These are phyloP conservation scores for Lolium rigidum DNA, from an alignment of 176 grass and related monocot species.

Conservation along the genomic window DNA sequence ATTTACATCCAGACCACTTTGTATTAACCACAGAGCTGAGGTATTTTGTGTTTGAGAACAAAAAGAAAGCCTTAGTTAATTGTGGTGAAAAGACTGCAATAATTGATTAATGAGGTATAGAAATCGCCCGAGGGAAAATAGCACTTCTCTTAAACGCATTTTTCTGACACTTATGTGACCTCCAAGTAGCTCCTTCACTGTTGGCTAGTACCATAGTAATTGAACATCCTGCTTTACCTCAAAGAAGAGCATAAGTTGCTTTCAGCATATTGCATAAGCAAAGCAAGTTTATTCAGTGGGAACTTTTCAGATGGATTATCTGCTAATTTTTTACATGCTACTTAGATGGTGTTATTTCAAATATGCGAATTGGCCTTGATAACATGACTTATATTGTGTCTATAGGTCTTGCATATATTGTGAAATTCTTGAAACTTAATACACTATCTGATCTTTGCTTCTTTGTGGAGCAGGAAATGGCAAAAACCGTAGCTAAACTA, in stretches of 20 bases:
- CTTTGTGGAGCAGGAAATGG: slow-evolving; percentile 68
- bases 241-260: slow-evolving; percentile 10
- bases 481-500: slow-evolving; percentile 87
- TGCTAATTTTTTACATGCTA: not conserved
- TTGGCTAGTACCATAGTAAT: not conserved
- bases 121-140: not conserved
- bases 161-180: slow-evolving; percentile 16
- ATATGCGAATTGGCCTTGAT: slow-evolving; percentile 3
- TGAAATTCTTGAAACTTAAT: slow-evolving; percentile 7
- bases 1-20: not conserved
- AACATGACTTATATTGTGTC: slow-evolving; percentile 12
- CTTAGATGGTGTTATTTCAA: not conserved
- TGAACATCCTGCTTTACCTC: not conserved
- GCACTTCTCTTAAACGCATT: not conserved
- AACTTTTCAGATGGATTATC: not conserved
- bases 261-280: not conserved
- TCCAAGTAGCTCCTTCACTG: not conserved
- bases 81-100: not conserved
- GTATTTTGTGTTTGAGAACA: slow-evolving; percentile 4
- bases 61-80: not conserved
- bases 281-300: not conserved
- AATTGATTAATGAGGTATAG: not conserved
- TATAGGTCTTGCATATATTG: slow-evolving; percentile 7
- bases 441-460: slow-evolving; percentile 32
- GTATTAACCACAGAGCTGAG: not conserved